phyloP scores from a whole-genome alignment of 2,329 filamentous ascomycete species.

The Akanthomyces muscarius region DNA sequence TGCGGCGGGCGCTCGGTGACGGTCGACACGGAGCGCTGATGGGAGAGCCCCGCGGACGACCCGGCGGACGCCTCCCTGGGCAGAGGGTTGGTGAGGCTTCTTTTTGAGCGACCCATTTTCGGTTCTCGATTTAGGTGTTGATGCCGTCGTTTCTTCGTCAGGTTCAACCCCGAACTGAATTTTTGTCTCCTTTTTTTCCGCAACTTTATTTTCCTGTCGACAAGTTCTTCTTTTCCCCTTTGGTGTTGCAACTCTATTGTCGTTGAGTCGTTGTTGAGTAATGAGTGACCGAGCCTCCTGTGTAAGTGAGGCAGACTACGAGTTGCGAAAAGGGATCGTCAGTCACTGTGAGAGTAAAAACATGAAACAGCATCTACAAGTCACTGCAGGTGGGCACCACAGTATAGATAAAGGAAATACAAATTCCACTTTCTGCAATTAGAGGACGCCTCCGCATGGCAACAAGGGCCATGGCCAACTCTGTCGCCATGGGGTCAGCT shows the following conservation, averaged over 20 bases:
- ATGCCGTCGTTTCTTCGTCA: neutral
- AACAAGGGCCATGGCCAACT: neutral
- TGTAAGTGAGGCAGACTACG: neutral
- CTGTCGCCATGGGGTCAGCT: neutral
- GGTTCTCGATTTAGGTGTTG: neutral
- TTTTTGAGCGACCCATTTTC: constrained; percentile 12
- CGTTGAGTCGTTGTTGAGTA: neutral
- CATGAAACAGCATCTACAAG: constrained; percentile 1
- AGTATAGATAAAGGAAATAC: constrained; percentile 9
- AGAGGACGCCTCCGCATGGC: constrained; percentile 1
- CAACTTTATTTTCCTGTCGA: neutral
- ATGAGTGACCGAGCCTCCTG: neutral
- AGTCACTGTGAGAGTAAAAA: neutral
- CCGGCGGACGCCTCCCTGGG: neutral
- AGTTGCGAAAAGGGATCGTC: neutral
- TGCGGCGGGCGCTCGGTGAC: constrained; percentile 9
- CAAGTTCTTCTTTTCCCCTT: neutral
- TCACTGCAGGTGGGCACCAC: constrained; percentile 1
- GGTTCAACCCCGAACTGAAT: neutral
- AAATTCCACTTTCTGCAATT: neutral
- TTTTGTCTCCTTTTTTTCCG: neutral
- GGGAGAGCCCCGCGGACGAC: neutral
- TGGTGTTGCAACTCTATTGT: neutral
- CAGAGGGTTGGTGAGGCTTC: constrained; percentile 11
- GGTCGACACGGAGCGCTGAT: constrained; percentile 1